Conservation (phyloP, 106 monocot genomes). For the Dioscorea dumetorum region DNA sequence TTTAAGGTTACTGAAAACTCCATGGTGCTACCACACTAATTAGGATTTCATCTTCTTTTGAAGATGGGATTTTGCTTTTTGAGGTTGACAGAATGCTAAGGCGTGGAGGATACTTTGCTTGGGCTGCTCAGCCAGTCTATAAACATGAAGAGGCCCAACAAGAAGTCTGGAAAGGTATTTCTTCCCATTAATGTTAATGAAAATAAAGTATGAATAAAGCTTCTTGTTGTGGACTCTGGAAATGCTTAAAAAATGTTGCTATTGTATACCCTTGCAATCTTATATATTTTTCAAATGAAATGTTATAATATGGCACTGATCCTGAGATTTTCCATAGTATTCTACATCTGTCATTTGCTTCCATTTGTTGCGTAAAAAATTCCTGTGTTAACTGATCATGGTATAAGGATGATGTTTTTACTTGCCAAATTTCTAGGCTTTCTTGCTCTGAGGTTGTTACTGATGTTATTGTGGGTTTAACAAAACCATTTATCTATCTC, state of each 20-base stretch:
- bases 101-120: slow-evolving; percentile 91
- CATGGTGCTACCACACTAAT: not conserved
- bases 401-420: too few relatives aligned
- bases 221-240: not conserved
- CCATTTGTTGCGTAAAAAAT: too few relatives aligned
- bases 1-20: too few relatives aligned
- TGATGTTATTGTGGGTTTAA: too few relatives aligned
- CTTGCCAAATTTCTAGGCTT: too few relatives aligned
- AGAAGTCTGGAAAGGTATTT: slow-evolving; percentile 78
- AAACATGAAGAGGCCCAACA: slow-evolving; percentile 85
- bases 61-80: slow-evolving; percentile 89
- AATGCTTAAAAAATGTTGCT: not conserved
- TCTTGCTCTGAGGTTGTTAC: too few relatives aligned
- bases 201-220: not conserved
- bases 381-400: too few relatives aligned
- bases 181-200: not conserved
- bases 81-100: slow-evolving; percentile 97
- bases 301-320: too few relatives aligned
- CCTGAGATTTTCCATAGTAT: too few relatives aligned
- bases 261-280: not conserved
- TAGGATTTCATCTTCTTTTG: slow-evolving; percentile 7
- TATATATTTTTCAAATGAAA: too few relatives aligned
- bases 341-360: too few relatives aligned
- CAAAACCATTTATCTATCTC: too few relatives aligned
- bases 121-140: slow-evolving; percentile 98